A percentile compares a stretch with the other conserved stretches of the same genome.
These are phyloP conservation scores for Cnidoscolus chayamansa DNA, from an alignment of 441 rosid genomes.

Conservation along the genomic window DNA sequence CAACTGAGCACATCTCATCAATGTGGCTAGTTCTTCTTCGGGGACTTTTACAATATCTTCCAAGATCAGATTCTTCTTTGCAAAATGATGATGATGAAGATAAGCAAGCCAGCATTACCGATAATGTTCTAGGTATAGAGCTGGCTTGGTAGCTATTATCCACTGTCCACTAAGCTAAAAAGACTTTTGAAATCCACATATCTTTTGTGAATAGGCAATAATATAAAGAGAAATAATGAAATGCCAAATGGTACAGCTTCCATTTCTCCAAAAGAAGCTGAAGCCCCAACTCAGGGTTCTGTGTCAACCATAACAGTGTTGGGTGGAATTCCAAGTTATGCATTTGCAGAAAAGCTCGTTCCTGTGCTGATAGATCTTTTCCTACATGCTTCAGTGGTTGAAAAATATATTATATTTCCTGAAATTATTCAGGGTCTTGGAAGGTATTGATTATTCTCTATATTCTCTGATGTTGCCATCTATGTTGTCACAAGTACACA, in stretches of 20 bases:
- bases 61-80: constrained; percentile 48
- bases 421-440: constrained; percentile 86
- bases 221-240: constrained; percentile 29
- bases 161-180: constrained; percentile 18
- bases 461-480: constrained; percentile 6
- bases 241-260: constrained; percentile 45
- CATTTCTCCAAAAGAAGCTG: constrained; percentile 36
- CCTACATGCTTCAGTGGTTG: constrained; percentile 63
- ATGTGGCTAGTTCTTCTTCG: constrained; percentile 82
- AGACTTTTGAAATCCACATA: constrained; percentile 23
- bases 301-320: constrained; percentile 33
- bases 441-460: constrained; percentile 49
- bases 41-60: constrained; percentile 77
- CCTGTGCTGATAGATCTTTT: constrained; percentile 80
- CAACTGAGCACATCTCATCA: constrained; percentile 72
- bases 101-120: constrained; percentile 36
- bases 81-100: constrained; percentile 53
- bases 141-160: constrained; percentile 15
- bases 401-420: constrained; percentile 66
- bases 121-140: constrained; percentile 46
- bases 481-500: constrained; percentile 6
- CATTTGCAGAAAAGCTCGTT: constrained; percentile 83
- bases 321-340: constrained; percentile 44
- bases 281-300: constrained; percentile 34
- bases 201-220: constrained; percentile 37